A percentile compares a stretch with the other conserved stretches of the same genome.
phyloP scores from a whole-genome alignment of 306 rosid species.

The Geum urbanum region DNA sequence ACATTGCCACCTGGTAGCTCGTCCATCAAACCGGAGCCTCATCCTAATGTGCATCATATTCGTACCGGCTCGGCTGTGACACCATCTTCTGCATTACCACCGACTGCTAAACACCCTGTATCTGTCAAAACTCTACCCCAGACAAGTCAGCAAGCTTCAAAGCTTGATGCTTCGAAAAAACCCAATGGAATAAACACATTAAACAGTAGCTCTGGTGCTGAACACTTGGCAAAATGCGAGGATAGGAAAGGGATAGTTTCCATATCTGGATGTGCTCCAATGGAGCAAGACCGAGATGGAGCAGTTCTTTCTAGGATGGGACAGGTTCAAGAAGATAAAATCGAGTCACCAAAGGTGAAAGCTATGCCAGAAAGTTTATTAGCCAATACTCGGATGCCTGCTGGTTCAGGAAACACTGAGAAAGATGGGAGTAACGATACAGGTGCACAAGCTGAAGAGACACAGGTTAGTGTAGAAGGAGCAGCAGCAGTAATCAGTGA shows the following conservation, averaged over 20 bases:
- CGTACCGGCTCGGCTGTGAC: constrained; percentile 23
- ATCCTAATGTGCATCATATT: constrained; percentile 27
- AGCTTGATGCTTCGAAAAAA: constrained; percentile 26
- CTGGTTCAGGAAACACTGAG: constrained; percentile 9
- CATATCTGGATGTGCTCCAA: constrained; percentile 12
- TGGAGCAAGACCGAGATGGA: constrained; percentile 24
- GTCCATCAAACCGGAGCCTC: constrained; percentile 36
- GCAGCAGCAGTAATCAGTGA: constrained; percentile 16
- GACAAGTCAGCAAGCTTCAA: constrained; percentile 21
- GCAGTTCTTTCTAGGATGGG: constrained; percentile 7
- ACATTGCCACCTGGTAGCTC: constrained; percentile 27
- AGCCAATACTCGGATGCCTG: constrained; percentile 19
- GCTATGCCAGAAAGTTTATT: constrained; percentile 20
- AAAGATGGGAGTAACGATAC: constrained; percentile 14
- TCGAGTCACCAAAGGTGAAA: constrained; percentile 16
- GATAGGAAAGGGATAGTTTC: constrained; percentile 27
- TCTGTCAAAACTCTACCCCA: constrained; percentile 25
- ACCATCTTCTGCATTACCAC: constrained; percentile 9
- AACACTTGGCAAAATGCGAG: constrained; percentile 35
- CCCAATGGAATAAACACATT: constrained; percentile 16
- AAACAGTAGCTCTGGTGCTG: constrained; percentile 23
- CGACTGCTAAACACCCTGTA: constrained; percentile 15
- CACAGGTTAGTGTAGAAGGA: background rate
- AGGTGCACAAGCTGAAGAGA: constrained; percentile 19
- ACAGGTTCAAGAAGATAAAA: constrained; percentile 26